Percentiles rank a stretch among this genome's conserved stretches.
phyloP scores from a whole-genome alignment of 768 basidiomycete genomes.

The Leucosporidium yakuticum region DNA sequence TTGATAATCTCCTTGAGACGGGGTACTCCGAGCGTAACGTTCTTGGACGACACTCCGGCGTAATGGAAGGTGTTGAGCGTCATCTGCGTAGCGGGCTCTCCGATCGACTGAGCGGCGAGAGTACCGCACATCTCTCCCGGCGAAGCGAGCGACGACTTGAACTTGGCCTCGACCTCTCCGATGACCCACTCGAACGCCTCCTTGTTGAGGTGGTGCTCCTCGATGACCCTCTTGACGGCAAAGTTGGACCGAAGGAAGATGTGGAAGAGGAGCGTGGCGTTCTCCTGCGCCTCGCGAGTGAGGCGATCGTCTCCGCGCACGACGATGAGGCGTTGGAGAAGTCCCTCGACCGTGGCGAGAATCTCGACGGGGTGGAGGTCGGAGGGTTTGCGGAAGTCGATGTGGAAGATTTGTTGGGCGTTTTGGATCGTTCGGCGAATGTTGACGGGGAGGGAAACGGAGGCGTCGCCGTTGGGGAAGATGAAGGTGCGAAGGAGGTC shows the following conservation, averaged over 20 bases:
- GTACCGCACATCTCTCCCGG: conserved; percentile 99
- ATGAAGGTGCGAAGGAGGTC: conserved; percentile 69
- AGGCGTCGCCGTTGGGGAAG: conserved; percentile 64
- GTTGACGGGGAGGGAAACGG: conserved; percentile 91
- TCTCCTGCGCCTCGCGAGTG: conserved; percentile 70
- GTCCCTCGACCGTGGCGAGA: conserved; percentile 66
- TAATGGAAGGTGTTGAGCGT: conserved; percentile 99
- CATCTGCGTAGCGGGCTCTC: conserved; percentile 99
- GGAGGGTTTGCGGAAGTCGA: conserved; percentile 85
- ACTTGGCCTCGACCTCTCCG: conserved; percentile 91
- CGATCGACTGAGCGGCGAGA: conserved; percentile 94
- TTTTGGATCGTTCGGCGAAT: conserved; percentile 92
- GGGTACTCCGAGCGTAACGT: conserved; percentile 98
- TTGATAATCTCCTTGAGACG: conserved; percentile 99
- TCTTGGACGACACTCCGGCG: conserved; percentile 99
- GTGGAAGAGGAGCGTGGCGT: conserved; percentile 84
- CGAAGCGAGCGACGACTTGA: conserved; percentile 84
- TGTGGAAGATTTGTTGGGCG: conserved; percentile 91
- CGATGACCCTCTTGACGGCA: conserved; percentile 76
- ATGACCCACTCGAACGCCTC: conserved; percentile 98
- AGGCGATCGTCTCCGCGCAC: conserved; percentile 79
- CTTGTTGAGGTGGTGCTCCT: conserved; percentile 75
- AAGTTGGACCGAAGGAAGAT: conserved; percentile 90
- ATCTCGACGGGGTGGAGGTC: conserved; percentile 86
- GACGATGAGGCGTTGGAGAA: conserved; percentile 71